Evolutionary conservation across 2,329 filamentous ascomycete genomes (phyloP), one percentile per base, ranked within the genome.

Genomic region (Alternaria sp.): DNA sequence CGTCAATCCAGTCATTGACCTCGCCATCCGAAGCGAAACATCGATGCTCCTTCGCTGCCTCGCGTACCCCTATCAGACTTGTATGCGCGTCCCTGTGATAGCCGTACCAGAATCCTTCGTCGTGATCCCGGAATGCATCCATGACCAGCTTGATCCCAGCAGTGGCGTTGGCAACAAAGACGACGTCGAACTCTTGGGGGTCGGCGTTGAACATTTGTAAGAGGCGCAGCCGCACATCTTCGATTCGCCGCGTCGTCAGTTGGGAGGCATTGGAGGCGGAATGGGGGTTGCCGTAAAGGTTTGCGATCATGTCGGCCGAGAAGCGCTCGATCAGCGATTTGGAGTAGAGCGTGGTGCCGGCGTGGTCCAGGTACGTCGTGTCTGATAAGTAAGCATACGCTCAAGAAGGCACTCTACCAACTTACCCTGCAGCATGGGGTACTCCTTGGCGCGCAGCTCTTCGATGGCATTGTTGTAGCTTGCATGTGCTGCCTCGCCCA

Each of bases 111-210:
- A 96, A 97, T 0, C 93, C 93, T n/a, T 82, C 79, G 9, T 89
- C 85, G 49, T 85, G 82, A 62, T 90, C 88, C 57, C 91, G 85
- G 72, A 97, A 86, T 5, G 89, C 89, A 60, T 98, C 96, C 55
- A 88, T 86, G 3, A 97, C 91, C 11, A 97, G 82, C 80, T 97
- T 98, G 72, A 97, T 90, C 7, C 90, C 94, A 4, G 94, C 93
- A 0, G 95, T 98, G 19, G 95, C 92, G 79, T 98, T 98, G 36
- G 93, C 89, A 25, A 96, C 93, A 76, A 98, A 98, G 1, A 97
- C 88, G 3, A 98, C 81, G 72, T 97, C 94, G 70, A 96, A 98
- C 2, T 92, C 85, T 10, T 89, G 86, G 3, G 94, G 92, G 67
- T 93, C 89, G 3, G 93, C 94, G 46, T 90, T 89, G 81, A 97